Conservation (phyloP, 2,329 filamentous ascomycete genomes). For the Aspergillus pseudoglaucus region DNA sequence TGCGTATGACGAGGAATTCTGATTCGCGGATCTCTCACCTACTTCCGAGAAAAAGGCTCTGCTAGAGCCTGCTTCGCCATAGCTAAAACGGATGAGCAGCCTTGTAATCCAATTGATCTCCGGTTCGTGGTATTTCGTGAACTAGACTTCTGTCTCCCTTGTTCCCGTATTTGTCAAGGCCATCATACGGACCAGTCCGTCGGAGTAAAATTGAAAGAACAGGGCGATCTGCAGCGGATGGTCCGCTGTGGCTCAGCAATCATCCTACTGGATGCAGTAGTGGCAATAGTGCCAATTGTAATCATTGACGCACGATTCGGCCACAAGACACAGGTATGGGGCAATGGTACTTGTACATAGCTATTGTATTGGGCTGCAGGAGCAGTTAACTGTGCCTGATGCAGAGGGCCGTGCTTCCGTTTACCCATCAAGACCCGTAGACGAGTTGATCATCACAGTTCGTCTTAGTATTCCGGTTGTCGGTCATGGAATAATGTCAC, state of each 20-base stretch:
- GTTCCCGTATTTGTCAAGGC: background rate
- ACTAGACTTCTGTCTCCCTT: background rate
- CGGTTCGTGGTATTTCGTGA: background rate
- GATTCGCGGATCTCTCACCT: background rate
- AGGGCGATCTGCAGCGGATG: background rate
- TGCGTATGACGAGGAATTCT: background rate
- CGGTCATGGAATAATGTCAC: too few species aligned
- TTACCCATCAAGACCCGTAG: background rate
- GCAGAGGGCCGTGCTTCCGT: background rate
- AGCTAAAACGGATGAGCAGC: too few species aligned
- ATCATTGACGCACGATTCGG: background rate
- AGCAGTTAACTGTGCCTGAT: background rate
- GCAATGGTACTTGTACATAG: background rate
- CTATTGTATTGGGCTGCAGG: too few species aligned
- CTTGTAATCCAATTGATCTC: background rate
- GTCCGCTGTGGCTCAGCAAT: background rate
- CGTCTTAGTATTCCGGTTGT: too few species aligned
- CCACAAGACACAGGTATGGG: background rate
- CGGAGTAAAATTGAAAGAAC: background rate
- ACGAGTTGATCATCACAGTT: background rate
- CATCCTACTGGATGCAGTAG: background rate
- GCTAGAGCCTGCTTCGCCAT: too few species aligned
- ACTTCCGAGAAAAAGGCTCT: too few species aligned
- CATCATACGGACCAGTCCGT: background rate
- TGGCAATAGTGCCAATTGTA: background rate